Evolutionary conservation across 257 asterid genomes (phyloP), one percentile per base, ranked within the genome.

Genomic region (Solanum tarijense): DNA sequence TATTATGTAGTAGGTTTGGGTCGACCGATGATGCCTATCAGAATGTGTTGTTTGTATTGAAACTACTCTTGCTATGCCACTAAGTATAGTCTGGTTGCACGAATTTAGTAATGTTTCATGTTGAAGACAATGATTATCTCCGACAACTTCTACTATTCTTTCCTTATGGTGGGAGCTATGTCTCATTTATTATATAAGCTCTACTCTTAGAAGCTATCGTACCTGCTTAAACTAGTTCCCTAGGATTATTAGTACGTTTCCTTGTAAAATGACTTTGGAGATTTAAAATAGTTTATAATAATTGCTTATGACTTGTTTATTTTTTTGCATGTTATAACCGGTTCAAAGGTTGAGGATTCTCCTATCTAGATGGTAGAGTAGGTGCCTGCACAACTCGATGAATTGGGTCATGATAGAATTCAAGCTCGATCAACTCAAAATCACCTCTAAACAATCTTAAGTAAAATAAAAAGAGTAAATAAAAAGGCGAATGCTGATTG

Each of bases 311-410:
- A 52, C n/a, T 52, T 52, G 62, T 52, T 52, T 52, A 52, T 52
- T 18, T 16, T 52, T 52, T 52, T 0, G n/a, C n/a, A 52, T 1
- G 62, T 52, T 52, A 16, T 52, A 52, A 52, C 8, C 4, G 20
- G 21, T 52, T 52, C 2, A 0, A 52, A 52, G 4, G n/a, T 18
- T 52, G 9, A 52, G 0, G 62, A 52, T 18, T 48, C 60, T 48
- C 60, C 60, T 16, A 14, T 16, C 6, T 52, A 18, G 4, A 16
- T 52, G 62, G 62, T 52, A 52, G 62, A 52, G 62, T 46, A 46
- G 55, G 20, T 46, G 2, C 0, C 18, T 2, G 0, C 18, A 46
- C 20, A 46, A 0, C 62, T 52, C 9, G n/a, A 0, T 2, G n/a
- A 0, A 0, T 18, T 16, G 9, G 21, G 4, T 52, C 4, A 4